Conservation (phyloP, 345 rosid species). For the rapeseed (Brassica napus) region Da-Ae NC_063446.1:50180501-50181000, state of each 20-base stretch:
- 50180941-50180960: background rate
- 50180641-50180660: background rate
- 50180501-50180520: background rate
- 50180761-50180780: background rate
- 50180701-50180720: background rate
- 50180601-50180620: background rate
- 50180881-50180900: background rate
- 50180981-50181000: background rate
- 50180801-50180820: background rate
- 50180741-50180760: background rate
- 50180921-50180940: background rate
- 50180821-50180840: background rate
- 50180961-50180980: background rate
- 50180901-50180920: background rate
- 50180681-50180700: background rate
- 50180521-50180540: background rate
- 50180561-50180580: background rate
- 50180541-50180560: background rate
- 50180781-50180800: background rate
- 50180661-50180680: background rate
- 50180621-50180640: background rate
- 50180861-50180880: background rate
- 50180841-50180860: background rate
- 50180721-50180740: background rate
- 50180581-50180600: background rate